These are phyloP conservation scores for Gracilaria vermiculophylla DNA, from an alignment of 23 red algal species.

Conservation along the genomic window DNA sequence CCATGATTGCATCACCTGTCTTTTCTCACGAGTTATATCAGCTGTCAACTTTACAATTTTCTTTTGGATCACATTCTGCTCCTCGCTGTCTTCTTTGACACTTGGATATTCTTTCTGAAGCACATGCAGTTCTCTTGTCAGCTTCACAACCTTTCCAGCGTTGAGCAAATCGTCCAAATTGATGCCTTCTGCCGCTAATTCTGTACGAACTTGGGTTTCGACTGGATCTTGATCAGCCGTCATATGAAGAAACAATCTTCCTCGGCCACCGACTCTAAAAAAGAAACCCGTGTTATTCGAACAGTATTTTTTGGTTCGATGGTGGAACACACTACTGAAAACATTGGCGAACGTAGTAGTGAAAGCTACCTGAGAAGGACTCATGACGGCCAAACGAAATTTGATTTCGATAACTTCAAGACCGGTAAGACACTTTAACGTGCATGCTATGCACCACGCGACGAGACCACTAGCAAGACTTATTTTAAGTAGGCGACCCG, in stretches of 20 bases:
- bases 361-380: too few relatives aligned
- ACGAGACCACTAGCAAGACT: too few relatives aligned
- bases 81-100: neutral
- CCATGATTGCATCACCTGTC: constrained; percentile 82
- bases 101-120: neutral
- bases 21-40: constrained; percentile 67
- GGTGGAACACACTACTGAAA: too few relatives aligned
- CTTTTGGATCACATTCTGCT: neutral
- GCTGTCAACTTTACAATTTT: constrained; percentile 4
- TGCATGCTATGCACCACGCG: too few relatives aligned
- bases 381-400: too few relatives aligned
- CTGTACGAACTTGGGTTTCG: constrained; percentile 46
- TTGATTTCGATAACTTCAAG: too few relatives aligned
- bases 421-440: too few relatives aligned
- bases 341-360: too few relatives aligned
- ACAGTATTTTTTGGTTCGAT: too few relatives aligned
- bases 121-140: constrained; percentile 68
- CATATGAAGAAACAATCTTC: neutral
- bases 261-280: too few relatives aligned
- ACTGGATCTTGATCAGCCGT: constrained; percentile 52
- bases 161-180: constrained; percentile 91
- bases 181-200: constrained; percentile 69
- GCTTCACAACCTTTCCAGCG: constrained; percentile 68
- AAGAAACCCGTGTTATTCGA: too few relatives aligned
- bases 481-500: too few relatives aligned